Conservation (phyloP, 2,329 filamentous ascomycete species). For the Monosporascus sp. region DNA sequence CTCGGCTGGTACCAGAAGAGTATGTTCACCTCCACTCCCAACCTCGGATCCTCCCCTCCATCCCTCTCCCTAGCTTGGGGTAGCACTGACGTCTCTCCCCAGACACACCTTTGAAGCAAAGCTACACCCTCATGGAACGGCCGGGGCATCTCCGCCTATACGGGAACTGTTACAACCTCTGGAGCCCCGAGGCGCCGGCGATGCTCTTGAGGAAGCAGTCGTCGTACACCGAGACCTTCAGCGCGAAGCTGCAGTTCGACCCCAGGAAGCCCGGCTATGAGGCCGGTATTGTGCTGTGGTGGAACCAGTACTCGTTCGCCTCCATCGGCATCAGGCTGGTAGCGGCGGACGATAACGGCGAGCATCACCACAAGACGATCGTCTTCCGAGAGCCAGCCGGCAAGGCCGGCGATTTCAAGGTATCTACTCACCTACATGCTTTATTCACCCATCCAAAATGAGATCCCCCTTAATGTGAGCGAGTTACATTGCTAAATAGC, state of each 20-base stretch:
- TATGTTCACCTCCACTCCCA: constrained; percentile 4
- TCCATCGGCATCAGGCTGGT: constrained; percentile 22
- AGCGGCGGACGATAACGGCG: constrained; percentile 4
- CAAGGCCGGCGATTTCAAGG: constrained; percentile 12
- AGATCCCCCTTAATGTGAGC: too few species aligned
- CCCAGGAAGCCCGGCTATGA: constrained; percentile 39
- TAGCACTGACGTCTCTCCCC: neutral
- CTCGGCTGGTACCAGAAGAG: constrained; percentile 35
- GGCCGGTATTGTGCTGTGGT: constrained; percentile 49
- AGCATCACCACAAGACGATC: constrained; percentile 7
- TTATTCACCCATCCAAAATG: neutral
- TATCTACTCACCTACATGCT: neutral
- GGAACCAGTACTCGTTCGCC: constrained; percentile 40
- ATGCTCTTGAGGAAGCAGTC: constrained; percentile 50
- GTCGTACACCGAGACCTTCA: constrained; percentile 35
- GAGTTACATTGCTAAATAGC: too few species aligned
- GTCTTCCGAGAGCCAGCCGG: constrained; percentile 15
- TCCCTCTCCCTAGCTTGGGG: too few species aligned
- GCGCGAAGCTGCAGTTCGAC: constrained; percentile 38
- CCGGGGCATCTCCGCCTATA: constrained; percentile 40
- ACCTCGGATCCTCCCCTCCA: neutral
- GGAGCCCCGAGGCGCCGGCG: constrained; percentile 43
- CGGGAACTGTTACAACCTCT: constrained; percentile 47
- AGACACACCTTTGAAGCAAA: constrained; percentile 43
- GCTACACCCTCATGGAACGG: constrained; percentile 39